phyloP scores from a whole-genome alignment of 1,284 basidiomycete genomes.

The Flammula alnicola region DNA sequence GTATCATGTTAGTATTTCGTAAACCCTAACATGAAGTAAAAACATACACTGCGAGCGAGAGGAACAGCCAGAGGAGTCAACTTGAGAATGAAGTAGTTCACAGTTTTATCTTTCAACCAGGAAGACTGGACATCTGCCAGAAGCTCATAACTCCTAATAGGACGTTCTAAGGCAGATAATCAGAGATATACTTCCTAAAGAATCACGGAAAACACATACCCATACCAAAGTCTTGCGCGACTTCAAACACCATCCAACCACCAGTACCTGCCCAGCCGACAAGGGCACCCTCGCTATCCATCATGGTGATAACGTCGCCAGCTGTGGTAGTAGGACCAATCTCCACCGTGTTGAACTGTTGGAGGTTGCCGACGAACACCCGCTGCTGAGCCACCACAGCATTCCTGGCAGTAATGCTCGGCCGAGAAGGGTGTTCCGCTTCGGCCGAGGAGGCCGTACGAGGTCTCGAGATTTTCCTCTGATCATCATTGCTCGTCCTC shows the following conservation, averaged over 20 bases:
- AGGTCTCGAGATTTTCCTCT: conserved; percentile 22
- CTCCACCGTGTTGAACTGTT: conserved; percentile 73
- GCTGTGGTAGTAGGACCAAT: conserved; percentile 65
- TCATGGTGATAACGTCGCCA: conserved; percentile 63
- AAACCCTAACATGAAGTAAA: conserved; percentile 8
- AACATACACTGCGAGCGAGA: conserved; percentile 63
- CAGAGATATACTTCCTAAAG: conserved; percentile 1
- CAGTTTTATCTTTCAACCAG: conserved; percentile 81
- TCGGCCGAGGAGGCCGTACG: conserved; percentile 29
- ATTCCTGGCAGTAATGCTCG: conserved; percentile 3
- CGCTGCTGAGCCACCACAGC: conserved; percentile 54
- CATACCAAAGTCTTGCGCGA: conserved; percentile 85
- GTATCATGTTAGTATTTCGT: conserved; percentile 13
- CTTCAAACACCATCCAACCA: conserved; percentile 81
- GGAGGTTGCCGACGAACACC: conserved; percentile 75
- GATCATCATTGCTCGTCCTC: conserved; percentile 19
- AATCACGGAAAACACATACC: conserved; percentile 51
- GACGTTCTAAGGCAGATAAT: conserved; percentile 65
- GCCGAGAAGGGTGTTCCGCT: conserved; percentile 17
- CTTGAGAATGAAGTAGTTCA: conserved; percentile 80
- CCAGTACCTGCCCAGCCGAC: conserved; percentile 58
- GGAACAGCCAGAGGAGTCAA: conserved; percentile 64
- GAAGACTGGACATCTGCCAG: conserved; percentile 74
- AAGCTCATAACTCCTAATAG: conserved; percentile 82
- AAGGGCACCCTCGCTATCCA: conserved; percentile 65